Conservation (phyloP, 192 early-diverging fungal species). For the Spinellus fusiger region DNA sequence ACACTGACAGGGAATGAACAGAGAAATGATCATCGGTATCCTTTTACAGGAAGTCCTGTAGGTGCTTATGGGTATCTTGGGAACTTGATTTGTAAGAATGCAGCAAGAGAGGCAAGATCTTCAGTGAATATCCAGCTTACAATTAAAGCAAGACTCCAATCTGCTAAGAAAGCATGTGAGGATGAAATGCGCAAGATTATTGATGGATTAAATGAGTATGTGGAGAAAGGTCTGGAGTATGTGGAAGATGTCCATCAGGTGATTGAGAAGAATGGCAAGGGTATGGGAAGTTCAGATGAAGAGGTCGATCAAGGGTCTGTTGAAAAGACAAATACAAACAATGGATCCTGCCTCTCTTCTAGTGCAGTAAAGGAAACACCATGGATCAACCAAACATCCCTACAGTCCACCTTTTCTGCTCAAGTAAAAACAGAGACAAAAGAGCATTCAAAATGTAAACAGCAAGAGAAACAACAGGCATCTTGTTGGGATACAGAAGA, state of each 20-base stretch:
- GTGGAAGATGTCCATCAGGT: conserved; percentile 35
- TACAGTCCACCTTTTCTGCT: too few relatives aligned
- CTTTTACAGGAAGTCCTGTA: not conserved
- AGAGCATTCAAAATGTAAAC: too few relatives aligned
- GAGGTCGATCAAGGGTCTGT: conserved; percentile 10
- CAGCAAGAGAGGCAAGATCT: not conserved
- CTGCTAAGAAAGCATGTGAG: conserved; percentile 45
- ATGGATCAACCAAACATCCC: too few relatives aligned
- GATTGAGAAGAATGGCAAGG: not conserved
- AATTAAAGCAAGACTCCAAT: conserved; percentile 23
- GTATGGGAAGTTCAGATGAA: conserved; percentile 22
- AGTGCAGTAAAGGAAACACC: too few relatives aligned
- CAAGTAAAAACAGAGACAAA: too few relatives aligned
- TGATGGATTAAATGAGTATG: conserved; percentile 58
- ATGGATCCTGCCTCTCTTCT: too few relatives aligned
- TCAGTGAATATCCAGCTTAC: conserved; percentile 10
- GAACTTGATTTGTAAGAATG: not conserved
- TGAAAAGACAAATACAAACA: too few relatives aligned
- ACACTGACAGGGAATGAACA: not conserved
- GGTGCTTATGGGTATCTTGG: conserved; percentile 2
- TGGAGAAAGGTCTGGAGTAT: conserved; percentile 51
- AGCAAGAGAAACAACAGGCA: too few relatives aligned
- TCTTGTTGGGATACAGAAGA: too few relatives aligned
- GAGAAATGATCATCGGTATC: conserved; percentile 1
- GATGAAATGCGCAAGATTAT: conserved; percentile 57